Conservation (phyloP, 108 stramenopile genomes). For the Asterionellopsis glacialis region DNA sequence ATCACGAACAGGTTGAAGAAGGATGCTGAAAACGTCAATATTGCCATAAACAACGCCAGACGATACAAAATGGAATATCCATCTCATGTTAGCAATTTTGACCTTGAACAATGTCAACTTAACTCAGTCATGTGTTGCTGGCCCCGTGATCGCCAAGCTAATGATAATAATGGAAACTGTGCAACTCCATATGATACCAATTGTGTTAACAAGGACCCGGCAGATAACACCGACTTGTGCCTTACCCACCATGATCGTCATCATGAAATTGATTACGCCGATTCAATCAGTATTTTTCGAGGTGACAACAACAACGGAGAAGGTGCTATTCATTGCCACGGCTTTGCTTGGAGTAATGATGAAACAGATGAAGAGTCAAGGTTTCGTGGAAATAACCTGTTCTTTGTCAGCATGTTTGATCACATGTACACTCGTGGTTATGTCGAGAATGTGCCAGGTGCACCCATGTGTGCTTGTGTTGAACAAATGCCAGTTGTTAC, state of each 20-base stretch:
- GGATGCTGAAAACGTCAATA: slow-evolving; percentile 11
- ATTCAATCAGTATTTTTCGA: slow-evolving; percentile 7
- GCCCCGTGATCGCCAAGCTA: slow-evolving; percentile 47
- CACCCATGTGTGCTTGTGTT: slow-evolving; percentile 40
- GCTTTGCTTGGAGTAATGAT: slow-evolving; percentile 31
- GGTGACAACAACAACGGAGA: slow-evolving; percentile 9
- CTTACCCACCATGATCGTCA: slow-evolving; percentile 3
- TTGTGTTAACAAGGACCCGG: slow-evolving; percentile 44
- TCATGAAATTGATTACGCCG: neutral
- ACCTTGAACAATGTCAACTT: slow-evolving; percentile 3
- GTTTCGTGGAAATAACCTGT: slow-evolving; percentile 30
- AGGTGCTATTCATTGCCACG: slow-evolving; percentile 46
- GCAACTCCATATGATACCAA: slow-evolving; percentile 14
- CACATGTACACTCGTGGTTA: slow-evolving; percentile 38
- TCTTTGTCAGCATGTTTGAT: slow-evolving; percentile 43
- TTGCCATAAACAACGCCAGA: neutral
- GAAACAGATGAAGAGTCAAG: neutral
- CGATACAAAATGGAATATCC: slow-evolving; percentile 6
- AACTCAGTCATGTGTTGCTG: slow-evolving; percentile 47
- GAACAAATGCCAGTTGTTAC: slow-evolving; percentile 49
- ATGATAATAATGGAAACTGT: slow-evolving; percentile 51
- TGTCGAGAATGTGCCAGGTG: slow-evolving; percentile 25
- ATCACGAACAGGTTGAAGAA: neutral
- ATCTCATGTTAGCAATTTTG: slow-evolving; percentile 4
- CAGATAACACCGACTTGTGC: slow-evolving; percentile 49